Percentiles rank a stretch among this genome's conserved stretches.
These are phyloP conservation scores for Fusarium euwallaceae DNA, from an alignment of 2,329 filamentous ascomycete species.

Conservation along the genomic window DNA sequence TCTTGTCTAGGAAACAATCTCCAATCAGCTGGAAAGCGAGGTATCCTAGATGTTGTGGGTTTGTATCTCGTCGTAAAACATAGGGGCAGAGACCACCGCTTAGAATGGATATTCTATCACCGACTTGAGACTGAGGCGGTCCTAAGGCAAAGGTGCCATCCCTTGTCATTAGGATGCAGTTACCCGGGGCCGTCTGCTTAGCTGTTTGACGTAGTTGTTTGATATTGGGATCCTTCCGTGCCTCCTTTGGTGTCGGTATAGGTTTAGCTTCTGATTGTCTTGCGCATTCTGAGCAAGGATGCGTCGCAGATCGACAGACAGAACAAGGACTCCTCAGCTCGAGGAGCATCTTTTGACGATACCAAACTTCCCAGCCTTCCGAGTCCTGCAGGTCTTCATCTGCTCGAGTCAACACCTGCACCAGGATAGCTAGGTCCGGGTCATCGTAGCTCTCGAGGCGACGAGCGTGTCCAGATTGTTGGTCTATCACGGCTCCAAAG, in stretches of 20 bases:
- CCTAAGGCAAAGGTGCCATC: constrained; percentile 25
- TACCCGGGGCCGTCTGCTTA: constrained; percentile 23
- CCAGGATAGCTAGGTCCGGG: constrained; percentile 23
- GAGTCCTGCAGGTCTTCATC: neutral
- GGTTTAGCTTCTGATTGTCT: neutral
- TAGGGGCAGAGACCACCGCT: constrained; percentile 39
- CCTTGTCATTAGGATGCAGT: constrained; percentile 25
- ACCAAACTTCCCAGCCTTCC: neutral
- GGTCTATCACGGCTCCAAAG: constrained; percentile 27
- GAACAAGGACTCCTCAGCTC: constrained; percentile 16
- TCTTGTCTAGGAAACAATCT: constrained; percentile 28
- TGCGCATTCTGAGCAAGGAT: constrained; percentile 13
- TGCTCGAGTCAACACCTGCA: constrained; percentile 7
- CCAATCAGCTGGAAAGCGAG: constrained; percentile 24
- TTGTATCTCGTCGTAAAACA: constrained; percentile 15
- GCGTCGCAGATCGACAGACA: neutral
- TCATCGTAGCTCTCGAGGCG: constrained; percentile 18
- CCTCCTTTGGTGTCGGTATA: neutral
- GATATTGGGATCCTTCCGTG: constrained; percentile 7
- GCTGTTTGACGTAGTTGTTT: constrained; percentile 6
- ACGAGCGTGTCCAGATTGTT: neutral
- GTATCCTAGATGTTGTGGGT: neutral
- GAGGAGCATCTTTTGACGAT: constrained; percentile 11
- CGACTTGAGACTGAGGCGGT: constrained; percentile 12
- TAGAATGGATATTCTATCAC: constrained; percentile 30